Evolutionary conservation across 169 alveolate genomes (phyloP).

Genomic region (Plasmodium fragile): DNA sequence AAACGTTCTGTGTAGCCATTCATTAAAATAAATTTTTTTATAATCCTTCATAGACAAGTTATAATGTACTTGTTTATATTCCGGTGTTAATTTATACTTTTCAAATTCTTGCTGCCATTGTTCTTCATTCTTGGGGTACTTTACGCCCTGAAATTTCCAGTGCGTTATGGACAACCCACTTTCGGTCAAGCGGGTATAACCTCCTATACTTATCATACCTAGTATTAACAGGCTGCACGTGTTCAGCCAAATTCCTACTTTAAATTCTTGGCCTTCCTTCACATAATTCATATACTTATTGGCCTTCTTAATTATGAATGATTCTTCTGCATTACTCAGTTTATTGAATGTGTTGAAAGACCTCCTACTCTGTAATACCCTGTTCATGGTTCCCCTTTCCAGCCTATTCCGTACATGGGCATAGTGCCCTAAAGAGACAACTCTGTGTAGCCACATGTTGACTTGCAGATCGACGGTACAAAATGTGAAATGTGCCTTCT

Average conservation of each 20-base stretch:
- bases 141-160: conserved; percentile 90
- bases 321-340: conserved; percentile 44
- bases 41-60: conserved; percentile 91
- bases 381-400: background rate
- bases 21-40: conserved; percentile 89
- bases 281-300: conserved; percentile 42
- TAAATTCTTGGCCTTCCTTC: conserved; percentile 67
- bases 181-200: conserved; percentile 91
- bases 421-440: conserved; percentile 9
- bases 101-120: conserved; percentile 91
- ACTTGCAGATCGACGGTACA: background rate
- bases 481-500: background rate
- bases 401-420: conserved; percentile 4
- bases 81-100: conserved; percentile 90
- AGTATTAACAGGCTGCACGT: conserved; percentile 84
- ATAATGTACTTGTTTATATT: conserved; percentile 88
- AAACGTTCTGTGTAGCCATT: conserved; percentile 93
- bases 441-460: conserved; percentile 17
- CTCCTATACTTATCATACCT: conserved; percentile 90
- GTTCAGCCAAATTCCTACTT: conserved; percentile 69
- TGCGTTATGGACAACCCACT: conserved; percentile 94
- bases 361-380: background rate
- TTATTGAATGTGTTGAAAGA: conserved; percentile 22
- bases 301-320: conserved; percentile 26
- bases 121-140: conserved; percentile 88